Base-by-base conservation (phyloP, 2,329 filamentous ascomycete genomes). In the Penicillium paneum region DNA sequence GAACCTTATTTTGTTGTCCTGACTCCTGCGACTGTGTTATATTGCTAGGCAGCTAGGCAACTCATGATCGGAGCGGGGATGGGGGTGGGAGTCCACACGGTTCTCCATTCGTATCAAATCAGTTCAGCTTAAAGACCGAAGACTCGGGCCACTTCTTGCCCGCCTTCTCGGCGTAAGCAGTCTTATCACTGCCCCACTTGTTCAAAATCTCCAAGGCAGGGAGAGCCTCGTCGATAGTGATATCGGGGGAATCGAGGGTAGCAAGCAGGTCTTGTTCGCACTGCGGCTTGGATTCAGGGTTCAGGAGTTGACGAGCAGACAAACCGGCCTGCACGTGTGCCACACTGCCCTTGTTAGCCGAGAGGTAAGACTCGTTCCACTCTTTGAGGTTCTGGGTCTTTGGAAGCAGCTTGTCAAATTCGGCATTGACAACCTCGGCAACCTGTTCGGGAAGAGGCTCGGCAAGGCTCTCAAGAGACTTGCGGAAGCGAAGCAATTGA, bases 401-500 rank as follows among this genome's bases (percentile, higher is more conserved):
- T 10, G 82, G 74, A 7, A 86, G 78, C 24, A 87, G 74, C 8
- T 80, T 76, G 34, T 82, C 83, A 63, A 92, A 89, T 60, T 86
- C 85, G 2, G 83, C 75, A 56, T 87, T 85, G 62, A 96, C 76
- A 43, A 90, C 83, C 61, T 91, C 83, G 46, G 82, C 78, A 19
- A 88, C 82, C 72, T 89, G 83, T 21, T 83, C 72, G 0, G 85
- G 76, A 19, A 91, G 77, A n/a, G 86, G 81, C 44, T 80, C 81
- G 17, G 80, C 71, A 40, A 83, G 80, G 5, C 76, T 74, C 59
- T 81, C 80, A 46, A 89, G 72, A 32, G 82, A 78, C 62, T 85
- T 80, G 59, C 84, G 85, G 76, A 97, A 87, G 54, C 84, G 82
- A 40, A 87, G 77, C 29, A 82, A 79, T 70, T 94, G 90, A 66